Base-by-base conservation (phyloP, 116 monocot genomes). In the Cymodocea nodosa region DNA sequence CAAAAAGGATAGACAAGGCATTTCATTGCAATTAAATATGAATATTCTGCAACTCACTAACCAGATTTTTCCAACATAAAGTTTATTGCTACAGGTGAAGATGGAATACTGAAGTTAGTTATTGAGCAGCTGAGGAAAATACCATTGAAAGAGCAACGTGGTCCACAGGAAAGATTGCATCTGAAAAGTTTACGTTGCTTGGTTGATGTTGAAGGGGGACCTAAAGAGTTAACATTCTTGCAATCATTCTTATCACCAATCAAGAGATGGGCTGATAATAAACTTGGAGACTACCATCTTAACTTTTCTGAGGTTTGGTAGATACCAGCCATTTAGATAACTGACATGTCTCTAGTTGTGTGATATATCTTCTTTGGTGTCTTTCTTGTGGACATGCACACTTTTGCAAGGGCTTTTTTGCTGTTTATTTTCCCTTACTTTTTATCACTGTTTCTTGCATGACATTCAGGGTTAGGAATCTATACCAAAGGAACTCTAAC, bases 91-190 rank as follows among this genome's bases (percentile, higher is more conserved):
- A 90, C 95, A 49, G 87, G 95, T 63, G 90, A 87, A 70, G 75
- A 81, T 30, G 60, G 64, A 40, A 59, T 94, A 59, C 67, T 94
- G 50, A 78, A 70, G 57, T 55, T 60, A 72, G 80, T 81, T 19
- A 81, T 83, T 72, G 82, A 83, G 9, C 90, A 90, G 37, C 73
- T 94, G 69, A 75, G 90, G 63, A 90, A 81, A 75, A 76, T 94
- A 65, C 94, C 94, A 58, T 59, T 85, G 55, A 94, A 85, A 71
- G 94, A 94, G 67, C 94, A 94, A 62, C 78, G 87, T 51, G 81
- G 94, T 59, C 84, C 87, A 69, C 90, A 94, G 58, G 94, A 94
- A 77, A 85, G 90, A 70, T 68, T 94, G 67, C 85, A 94, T 67
- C 77, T 94, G 75, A 90, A 94, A 78, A 76, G 78, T 64, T 72